Percentiles rank a stretch among this genome's conserved stretches.
Conservation (phyloP, 768 basidiomycete genomes). For the Russula olivacea region DNA sequence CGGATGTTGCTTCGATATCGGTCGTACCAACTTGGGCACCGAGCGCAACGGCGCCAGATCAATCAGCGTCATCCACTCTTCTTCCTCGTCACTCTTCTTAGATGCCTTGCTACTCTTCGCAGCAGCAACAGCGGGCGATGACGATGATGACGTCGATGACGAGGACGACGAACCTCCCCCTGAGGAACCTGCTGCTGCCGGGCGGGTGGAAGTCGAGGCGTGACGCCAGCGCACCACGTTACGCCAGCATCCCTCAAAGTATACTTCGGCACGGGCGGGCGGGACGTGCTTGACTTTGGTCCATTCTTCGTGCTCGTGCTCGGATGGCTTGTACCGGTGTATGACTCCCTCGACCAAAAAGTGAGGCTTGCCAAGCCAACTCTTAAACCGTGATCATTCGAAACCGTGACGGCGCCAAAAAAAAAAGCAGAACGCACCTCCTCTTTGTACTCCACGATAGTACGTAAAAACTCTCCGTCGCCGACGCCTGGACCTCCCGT, state of each 20-base stretch:
- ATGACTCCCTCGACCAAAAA: slow-evolving; percentile 86
- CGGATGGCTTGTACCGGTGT: slow-evolving; percentile 67
- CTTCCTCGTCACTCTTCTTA: slow-evolving; percentile 11
- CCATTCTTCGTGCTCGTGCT: slow-evolving; percentile 62
- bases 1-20: slow-evolving; percentile 69
- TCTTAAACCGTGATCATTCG: slow-evolving; percentile 37
- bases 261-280: slow-evolving; percentile 63
- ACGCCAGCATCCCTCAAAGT: slow-evolving; percentile 86
- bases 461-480: slow-evolving; percentile 56
- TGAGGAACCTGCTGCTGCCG: background rate
- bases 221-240: slow-evolving; percentile 76
- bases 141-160: background rate
- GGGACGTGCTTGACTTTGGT: slow-evolving; percentile 90
- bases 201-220: slow-evolving; percentile 26
- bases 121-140: background rate
- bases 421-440: slow-evolving; percentile 51
- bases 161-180: background rate
- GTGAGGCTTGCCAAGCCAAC: slow-evolving; percentile 86
- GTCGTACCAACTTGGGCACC: slow-evolving; percentile 81
- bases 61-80: slow-evolving; percentile 62
- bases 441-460: slow-evolving; percentile 93
- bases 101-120: background rate
- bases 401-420: background rate
- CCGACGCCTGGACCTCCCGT: slow-evolving; percentile 47
- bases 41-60: slow-evolving; percentile 66